Evolutionary conservation across 1,139 yeast species (phyloP).

Genomic region (Kodamaea sp.): DNA sequence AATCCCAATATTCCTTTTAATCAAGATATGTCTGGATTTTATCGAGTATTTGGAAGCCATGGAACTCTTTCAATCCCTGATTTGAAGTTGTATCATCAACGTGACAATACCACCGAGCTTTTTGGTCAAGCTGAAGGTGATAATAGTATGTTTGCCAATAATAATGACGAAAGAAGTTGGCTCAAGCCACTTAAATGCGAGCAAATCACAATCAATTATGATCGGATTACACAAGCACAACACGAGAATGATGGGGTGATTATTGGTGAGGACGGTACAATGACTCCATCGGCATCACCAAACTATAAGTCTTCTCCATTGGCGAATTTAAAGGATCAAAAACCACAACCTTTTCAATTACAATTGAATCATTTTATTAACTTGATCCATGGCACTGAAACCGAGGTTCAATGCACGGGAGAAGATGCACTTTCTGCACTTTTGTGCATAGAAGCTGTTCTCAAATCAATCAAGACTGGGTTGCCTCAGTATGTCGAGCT

Average conservation of each 20-base stretch:
- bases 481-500: conserved; percentile 31
- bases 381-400: conserved; percentile 31
- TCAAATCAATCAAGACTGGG: conserved; percentile 33
- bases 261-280: conserved; percentile 8
- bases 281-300: conserved; percentile 29
- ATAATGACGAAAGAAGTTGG: conserved; percentile 25
- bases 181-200: conserved; percentile 29
- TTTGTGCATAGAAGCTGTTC: conserved; percentile 40
- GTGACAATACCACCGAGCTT: background rate
- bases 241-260: conserved; percentile 7
- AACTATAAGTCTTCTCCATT: conserved; percentile 20
- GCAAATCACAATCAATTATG: conserved; percentile 20
- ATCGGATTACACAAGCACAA: conserved; percentile 6
- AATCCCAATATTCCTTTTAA: conserved; percentile 39
- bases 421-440: conserved; percentile 41
- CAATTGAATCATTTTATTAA: conserved; percentile 40
- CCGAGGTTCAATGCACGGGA: conserved; percentile 34
- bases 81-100: conserved; percentile 34
- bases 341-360: conserved; percentile 37
- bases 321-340: conserved; percentile 11
- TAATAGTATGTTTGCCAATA: conserved; percentile 13
- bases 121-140: conserved; percentile 2
- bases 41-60: conserved; percentile 38
- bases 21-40: conserved; percentile 32
- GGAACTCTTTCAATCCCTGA: conserved; percentile 44